Base-by-base conservation (phyloP, 73 alveolate species). In the Paraurostyla sp. region DNA sequence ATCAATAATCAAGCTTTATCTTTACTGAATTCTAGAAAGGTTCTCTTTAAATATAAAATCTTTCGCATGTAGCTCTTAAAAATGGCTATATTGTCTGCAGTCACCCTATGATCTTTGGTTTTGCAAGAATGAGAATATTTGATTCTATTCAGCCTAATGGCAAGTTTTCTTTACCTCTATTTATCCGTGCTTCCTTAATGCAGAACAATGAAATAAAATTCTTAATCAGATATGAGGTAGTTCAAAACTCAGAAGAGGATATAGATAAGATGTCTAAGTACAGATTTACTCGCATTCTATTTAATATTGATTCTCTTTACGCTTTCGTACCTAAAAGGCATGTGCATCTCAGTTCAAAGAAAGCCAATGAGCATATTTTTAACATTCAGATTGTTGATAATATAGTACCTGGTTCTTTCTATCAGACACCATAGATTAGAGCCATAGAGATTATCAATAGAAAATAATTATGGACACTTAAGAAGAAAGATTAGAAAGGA, bases 21-120 rank as follows among this genome's bases (percentile, higher is more conserved):
- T 88, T 40, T 48, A 33, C 89, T 16, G 94, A 88, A 58, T 59
- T 13, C 18, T 25, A 36, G 18, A 62, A 76, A 6, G 68, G 57
- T 3, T 40, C 15, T 0, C 36, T 89, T 0, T 18, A 32, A 20
- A 20, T 89, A 30, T 25, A 49, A 29, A 89, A 89, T 33, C 20
- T 36, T 15, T 80, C 88, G 11, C 42, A 22, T 45, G 27, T 46
- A 22, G 52, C 80, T 0, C 22, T 80, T 27, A 89, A 57, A 42
- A 78, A 89, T 75, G 92, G 81, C 27, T 89, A 49, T 45, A 75
- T 80, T 6, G 81, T 59, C 15, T 65, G 85, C 54, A 46, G 86
- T 22, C 91, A 89, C 38, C 94, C 94, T 22, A 56, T 89, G 30
- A 58, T 89, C 46, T 89, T 89, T 62, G 91, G 91, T 18, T 89